Evolutionary conservation across 345 rosid genomes (phyloP).

Genomic region (Dipteronia sinensis): DNA sequence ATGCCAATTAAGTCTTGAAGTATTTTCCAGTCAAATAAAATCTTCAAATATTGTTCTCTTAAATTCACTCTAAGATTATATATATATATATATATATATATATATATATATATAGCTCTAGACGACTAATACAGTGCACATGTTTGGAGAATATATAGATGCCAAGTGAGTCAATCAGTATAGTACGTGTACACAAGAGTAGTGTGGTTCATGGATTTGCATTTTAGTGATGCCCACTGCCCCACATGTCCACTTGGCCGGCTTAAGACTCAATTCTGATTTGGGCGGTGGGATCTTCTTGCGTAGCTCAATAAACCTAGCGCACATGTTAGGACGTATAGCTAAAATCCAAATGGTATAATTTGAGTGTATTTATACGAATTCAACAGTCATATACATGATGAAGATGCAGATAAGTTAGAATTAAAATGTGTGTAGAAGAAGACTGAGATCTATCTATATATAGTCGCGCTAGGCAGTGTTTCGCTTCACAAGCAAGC

Average conservation of each 20-base stretch:
- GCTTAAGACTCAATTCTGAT: neutral
- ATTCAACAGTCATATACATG: neutral
- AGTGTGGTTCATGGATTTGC: neutral
- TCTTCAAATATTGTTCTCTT: neutral
- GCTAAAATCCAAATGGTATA: too few relatives aligned
- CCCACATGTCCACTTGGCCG: neutral
- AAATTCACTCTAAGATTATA: neutral
- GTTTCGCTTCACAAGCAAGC: neutral
- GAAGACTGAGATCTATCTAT: neutral
- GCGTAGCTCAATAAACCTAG: too few relatives aligned
- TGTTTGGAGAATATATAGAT: neutral
- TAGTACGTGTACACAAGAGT: too few relatives aligned
- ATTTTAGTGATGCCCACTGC: neutral
- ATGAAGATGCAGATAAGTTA: neutral
- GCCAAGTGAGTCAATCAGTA: neutral
- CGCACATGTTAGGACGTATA: too few relatives aligned
- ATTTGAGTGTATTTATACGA: too few relatives aligned
- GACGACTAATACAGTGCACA: neutral
- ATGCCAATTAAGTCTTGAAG: too few relatives aligned
- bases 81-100: too few relatives aligned
- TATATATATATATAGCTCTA: too few relatives aligned
- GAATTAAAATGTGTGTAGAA: neutral
- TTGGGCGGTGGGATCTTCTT: too few relatives aligned
- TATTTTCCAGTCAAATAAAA: too few relatives aligned
- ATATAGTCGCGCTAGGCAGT: neutral